phyloP scores from a whole-genome alignment of 805 yeast species.

The Pichia sporocuriosa region DNA sequence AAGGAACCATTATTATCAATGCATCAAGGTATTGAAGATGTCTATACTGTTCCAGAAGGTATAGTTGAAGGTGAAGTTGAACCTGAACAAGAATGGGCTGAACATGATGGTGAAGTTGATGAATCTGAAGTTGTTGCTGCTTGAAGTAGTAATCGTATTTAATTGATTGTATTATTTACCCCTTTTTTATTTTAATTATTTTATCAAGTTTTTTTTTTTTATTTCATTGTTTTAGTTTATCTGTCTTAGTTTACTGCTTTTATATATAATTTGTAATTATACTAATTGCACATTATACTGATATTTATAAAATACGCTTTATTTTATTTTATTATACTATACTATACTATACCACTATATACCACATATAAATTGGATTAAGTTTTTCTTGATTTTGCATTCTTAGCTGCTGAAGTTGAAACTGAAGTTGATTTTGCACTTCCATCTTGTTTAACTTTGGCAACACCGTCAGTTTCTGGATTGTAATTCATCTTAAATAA shows the following conservation, averaged over 20 bases:
- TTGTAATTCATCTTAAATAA: slow-evolving; percentile 6
- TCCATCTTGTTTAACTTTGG: not conserved
- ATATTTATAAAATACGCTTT: no score
- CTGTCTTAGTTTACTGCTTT: not conserved
- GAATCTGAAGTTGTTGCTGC: slow-evolving; percentile 10
- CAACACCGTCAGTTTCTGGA: not conserved
- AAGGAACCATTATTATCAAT: slow-evolving; percentile 73
- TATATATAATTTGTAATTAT: not conserved
- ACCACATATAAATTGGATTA: no score
- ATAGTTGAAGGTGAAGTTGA: slow-evolving; percentile 34
- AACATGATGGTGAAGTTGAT: slow-evolving; percentile 12
- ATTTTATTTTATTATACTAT: not conserved
- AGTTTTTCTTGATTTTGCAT: slow-evolving; percentile 1
- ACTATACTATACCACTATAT: not conserved
- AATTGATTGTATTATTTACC: not conserved
- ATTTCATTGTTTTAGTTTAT: not conserved
- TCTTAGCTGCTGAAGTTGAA: not conserved
- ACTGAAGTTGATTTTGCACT: not conserved
- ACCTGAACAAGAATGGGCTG: slow-evolving; percentile 15
- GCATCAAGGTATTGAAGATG: slow-evolving; percentile 38
- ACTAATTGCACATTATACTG: not conserved
- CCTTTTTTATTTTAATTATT: not conserved
- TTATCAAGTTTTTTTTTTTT: not conserved
- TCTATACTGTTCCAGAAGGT: slow-evolving; percentile 63
- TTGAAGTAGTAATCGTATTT: not conserved